Evolutionary conservation across 2,329 filamentous ascomycete genomes (phyloP).

Genomic region (Xylogone sp.): DNA sequence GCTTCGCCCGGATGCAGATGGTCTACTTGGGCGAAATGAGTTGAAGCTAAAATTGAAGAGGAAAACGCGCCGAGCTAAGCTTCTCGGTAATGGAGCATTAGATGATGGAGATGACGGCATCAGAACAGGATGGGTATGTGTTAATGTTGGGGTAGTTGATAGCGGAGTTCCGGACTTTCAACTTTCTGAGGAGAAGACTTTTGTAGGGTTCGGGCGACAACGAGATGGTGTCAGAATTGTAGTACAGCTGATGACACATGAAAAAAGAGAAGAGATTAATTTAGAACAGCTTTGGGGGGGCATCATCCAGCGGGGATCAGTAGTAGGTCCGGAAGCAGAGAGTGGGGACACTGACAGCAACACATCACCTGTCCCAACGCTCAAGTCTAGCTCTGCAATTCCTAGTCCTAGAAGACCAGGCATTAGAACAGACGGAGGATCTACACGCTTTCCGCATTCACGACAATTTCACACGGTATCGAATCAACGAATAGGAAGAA

Average conservation of each 20-base stretch:
- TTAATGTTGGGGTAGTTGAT: conserved; percentile 75
- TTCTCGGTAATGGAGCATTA: conserved; percentile 67
- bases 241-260: conserved; percentile 68
- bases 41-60: conserved; percentile 81
- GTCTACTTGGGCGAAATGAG: conserved; percentile 84
- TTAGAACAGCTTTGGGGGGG: conserved; percentile 58
- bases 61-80: conserved; percentile 74
- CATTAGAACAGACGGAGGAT: background rate
- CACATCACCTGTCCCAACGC: conserved; percentile 2
- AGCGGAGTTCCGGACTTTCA: conserved; percentile 37
- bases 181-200: conserved; percentile 44
- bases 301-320: conserved; percentile 11
- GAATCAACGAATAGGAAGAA: background rate
- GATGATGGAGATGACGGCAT: conserved; percentile 76
- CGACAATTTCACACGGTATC: conserved; percentile 12
- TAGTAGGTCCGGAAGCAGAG: conserved; percentile 31
- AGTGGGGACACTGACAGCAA: conserved; percentile 25
- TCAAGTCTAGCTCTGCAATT: background rate
- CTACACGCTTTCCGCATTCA: conserved; percentile 2
- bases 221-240: conserved; percentile 58
- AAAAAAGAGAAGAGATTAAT: conserved; percentile 64
- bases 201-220: conserved; percentile 73
- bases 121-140: conserved; percentile 92
- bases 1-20: conserved; percentile 76
- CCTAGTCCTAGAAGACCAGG: conserved; percentile 6